phyloP scores from a whole-genome alignment of 768 basidiomycete genomes.

The Amanita inopinata region DNA sequence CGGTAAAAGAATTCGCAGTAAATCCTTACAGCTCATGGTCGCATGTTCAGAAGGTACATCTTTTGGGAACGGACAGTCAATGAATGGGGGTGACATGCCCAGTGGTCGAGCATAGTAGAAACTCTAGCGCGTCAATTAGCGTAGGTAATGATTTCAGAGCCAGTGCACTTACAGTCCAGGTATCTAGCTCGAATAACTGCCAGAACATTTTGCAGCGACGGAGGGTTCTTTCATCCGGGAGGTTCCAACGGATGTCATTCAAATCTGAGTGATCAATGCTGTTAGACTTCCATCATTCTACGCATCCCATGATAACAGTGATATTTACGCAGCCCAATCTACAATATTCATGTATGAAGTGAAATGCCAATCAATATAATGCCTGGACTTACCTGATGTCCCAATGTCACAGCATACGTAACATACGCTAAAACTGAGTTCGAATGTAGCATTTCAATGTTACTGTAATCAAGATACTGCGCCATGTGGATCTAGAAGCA shows the following conservation, averaged over 20 bases:
- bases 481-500: slow-evolving; percentile 28
- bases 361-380: background rate
- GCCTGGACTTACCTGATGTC: slow-evolving; percentile 41
- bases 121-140: slow-evolving; percentile 29
- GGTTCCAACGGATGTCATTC: slow-evolving; percentile 49
- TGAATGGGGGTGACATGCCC: slow-evolving; percentile 37
- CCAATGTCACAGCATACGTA: slow-evolving; percentile 51
- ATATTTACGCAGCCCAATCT: slow-evolving; percentile 46
- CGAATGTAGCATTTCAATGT: slow-evolving; percentile 29
- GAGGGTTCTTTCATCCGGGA: slow-evolving; percentile 33
- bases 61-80: slow-evolving; percentile 47
- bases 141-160: background rate
- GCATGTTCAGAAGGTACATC: slow-evolving; percentile 27
- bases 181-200: slow-evolving; percentile 57
- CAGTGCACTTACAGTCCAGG: slow-evolving; percentile 38
- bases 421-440: slow-evolving; percentile 45
- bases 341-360: slow-evolving; percentile 2
- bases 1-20: slow-evolving; percentile 14
- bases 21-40: slow-evolving; percentile 37
- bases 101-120: slow-evolving; percentile 55
- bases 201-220: slow-evolving; percentile 53
- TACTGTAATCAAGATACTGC: slow-evolving; percentile 48
- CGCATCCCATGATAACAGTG: slow-evolving; percentile 1
- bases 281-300: background rate
- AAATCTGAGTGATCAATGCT: slow-evolving; percentile 37